Percentiles rank a stretch among this genome's conserved stretches.
These are phyloP conservation scores for Metschnikowia anglica DNA, from an alignment of 805 yeast species.

Conservation along the genomic window DNA sequence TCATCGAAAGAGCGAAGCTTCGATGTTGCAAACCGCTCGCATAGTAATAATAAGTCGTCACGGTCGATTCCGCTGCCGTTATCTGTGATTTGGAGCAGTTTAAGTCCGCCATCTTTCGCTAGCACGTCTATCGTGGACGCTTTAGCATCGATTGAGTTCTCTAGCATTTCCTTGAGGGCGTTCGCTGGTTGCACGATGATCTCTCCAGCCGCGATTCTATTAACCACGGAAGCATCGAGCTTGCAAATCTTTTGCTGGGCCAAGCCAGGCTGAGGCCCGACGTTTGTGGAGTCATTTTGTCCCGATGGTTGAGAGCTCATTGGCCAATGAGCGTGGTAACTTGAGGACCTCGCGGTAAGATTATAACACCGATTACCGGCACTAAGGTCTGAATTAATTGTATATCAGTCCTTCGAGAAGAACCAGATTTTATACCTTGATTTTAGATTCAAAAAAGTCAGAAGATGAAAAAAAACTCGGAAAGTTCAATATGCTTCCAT, in stretches of 20 bases:
- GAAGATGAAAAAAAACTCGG: too few relatives aligned
- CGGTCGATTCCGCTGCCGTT: conserved; percentile 80
- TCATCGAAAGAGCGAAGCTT: conserved; percentile 77
- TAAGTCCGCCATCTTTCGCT: conserved; percentile 91
- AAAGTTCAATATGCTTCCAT: too few relatives aligned
- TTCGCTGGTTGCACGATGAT: conserved; percentile 91
- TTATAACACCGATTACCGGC: not conserved
- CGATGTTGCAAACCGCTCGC: conserved; percentile 91
- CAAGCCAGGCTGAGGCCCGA: not conserved
- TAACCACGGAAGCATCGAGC: conserved; percentile 72
- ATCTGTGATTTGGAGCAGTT: conserved; percentile 81
- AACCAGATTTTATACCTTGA: too few relatives aligned
- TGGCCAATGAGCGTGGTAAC: not conserved
- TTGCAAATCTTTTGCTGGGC: conserved; percentile 21
- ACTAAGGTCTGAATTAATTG: too few relatives aligned
- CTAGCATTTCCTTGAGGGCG: conserved; percentile 89
- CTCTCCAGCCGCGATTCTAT: conserved; percentile 96
- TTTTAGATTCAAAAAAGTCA: too few relatives aligned
- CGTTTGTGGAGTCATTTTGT: not conserved
- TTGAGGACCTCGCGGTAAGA: not conserved
- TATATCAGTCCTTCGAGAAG: too few relatives aligned
- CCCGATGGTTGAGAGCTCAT: not conserved
- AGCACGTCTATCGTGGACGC: conserved; percentile 71
- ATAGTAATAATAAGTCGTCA: conserved; percentile 74
- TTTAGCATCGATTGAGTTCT: conserved; percentile 87